Evolutionary conservation across 192 early-diverging fungal genomes (phyloP).

Genomic region (Spinellus fusiger): DNA sequence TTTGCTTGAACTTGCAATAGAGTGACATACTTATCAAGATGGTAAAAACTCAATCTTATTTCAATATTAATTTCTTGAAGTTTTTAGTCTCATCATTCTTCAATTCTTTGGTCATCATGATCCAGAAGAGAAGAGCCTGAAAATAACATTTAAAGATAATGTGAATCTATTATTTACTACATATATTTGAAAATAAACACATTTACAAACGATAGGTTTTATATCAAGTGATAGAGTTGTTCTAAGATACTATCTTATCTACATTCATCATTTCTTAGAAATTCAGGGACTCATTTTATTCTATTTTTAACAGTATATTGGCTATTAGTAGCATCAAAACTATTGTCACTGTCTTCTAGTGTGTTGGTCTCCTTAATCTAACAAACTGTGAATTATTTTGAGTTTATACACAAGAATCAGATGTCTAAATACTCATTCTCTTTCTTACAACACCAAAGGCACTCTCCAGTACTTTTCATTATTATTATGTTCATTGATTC

Average conservation of each 20-base stretch:
- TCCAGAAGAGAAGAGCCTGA: not conserved
- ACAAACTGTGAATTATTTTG: not conserved
- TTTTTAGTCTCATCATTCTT: not conserved
- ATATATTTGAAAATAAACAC: not conserved
- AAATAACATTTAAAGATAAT: not conserved
- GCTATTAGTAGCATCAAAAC: not conserved
- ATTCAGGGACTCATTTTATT: too few relatives aligned
- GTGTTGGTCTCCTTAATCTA: not conserved
- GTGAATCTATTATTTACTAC: not conserved
- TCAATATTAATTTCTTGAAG: not conserved
- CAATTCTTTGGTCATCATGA: not conserved
- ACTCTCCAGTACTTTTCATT: too few relatives aligned
- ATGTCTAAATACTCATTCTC: too few relatives aligned
- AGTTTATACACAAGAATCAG: not conserved
- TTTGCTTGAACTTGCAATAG: constrained; percentile 2
- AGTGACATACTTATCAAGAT: not conserved
- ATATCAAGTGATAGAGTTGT: not conserved
- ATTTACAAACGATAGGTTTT: not conserved
- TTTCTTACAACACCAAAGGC: too few relatives aligned
- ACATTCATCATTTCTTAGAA: not conserved
- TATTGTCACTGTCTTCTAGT: not conserved
- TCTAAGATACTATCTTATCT: not conserved
- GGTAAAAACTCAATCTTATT: not conserved
- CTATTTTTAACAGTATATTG: not conserved
- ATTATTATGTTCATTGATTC: too few relatives aligned